Evolutionary conservation across 2,329 filamentous ascomycete species (phyloP).

Genomic region (Xylaria sp.): DNA sequence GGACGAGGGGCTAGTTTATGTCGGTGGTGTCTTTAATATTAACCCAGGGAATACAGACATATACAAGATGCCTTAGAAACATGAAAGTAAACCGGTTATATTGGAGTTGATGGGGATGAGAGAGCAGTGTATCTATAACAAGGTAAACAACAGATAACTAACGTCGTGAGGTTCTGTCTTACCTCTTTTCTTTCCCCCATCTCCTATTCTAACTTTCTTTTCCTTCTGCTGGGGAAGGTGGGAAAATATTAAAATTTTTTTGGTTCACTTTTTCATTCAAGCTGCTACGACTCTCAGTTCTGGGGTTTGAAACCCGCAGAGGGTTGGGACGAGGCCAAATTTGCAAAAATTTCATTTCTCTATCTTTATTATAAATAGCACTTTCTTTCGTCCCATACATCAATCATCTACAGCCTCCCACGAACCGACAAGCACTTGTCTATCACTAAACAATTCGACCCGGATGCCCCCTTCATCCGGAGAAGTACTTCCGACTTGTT

Average conservation of each 20-base stretch:
- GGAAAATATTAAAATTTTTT: too few relatives aligned
- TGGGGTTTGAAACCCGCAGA: not conserved
- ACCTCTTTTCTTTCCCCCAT: not conserved
- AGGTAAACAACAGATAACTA: too few relatives aligned
- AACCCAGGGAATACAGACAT: not conserved
- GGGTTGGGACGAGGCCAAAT: not conserved
- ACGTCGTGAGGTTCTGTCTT: not conserved
- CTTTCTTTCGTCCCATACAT: not conserved
- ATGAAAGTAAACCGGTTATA: not conserved
- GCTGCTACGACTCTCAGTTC: not conserved
- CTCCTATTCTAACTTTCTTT: not conserved
- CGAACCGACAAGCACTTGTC: slow-evolving; percentile 54
- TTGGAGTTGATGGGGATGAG: too few relatives aligned
- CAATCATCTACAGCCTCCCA: slow-evolving; percentile 54
- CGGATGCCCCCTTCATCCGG: slow-evolving; percentile 57
- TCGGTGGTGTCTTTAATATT: not conserved
- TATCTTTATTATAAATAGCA: not conserved
- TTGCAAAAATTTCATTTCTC: not conserved
- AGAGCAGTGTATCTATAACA: too few relatives aligned
- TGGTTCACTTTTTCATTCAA: not conserved
- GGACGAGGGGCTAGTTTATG: too few relatives aligned
- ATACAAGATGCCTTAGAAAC: not conserved
- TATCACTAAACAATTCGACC: slow-evolving; percentile 64
- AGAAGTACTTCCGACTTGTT: slow-evolving; percentile 71
- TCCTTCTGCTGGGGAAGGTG: not conserved